Evolutionary conservation across 202 grass and related monocot species (phyloP), one percentile per base, ranked within the genome.

Genomic region (Elaeis oleifera): DNA sequence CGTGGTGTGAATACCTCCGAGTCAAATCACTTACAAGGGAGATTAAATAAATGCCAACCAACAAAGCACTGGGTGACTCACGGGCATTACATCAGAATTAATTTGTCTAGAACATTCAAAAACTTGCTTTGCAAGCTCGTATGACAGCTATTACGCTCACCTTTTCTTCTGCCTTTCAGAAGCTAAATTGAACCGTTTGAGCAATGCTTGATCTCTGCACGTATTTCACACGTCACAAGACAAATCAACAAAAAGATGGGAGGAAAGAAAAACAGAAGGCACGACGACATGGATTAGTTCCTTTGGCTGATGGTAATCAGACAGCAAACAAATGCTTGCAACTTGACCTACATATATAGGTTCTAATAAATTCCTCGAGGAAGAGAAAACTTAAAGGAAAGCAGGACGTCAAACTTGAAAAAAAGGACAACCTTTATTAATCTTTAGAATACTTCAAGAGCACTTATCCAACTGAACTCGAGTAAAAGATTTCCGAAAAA

Each of bases 51-150:
- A 61, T 62, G 70, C 51, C 74, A 81, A 66, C 56, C 31, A 71
- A 57, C n/a, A 16, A 60, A 60, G 73, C 18, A 36, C 69, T 78
- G 77, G 69, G 51, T 66, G 11, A 60, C 1, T 81, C 83, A 81
- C 74, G 71, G 71, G 74, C 32, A 63, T 81, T 49, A 49, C 78
- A 74, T 74, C 78, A 60, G 36, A 18, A 60, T 44, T 31, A 20
- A n/a, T 31, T 60, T 18, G 58, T 36, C 58, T 17, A 36, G 23
- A 58, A 65, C 58, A 69, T 31, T 49, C 65, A 63, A 75, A 81
- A 50, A 63, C 22, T 36, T 44, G 36, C 9, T 44, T 60, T 54
- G 53, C 58, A 25, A 68, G 58, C 56, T 79, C 71, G 72, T 75
- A 71, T 67, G 79, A 15, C 3, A 27, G 29, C 44, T 13, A 44